Evolutionary conservation across 352 stramenopile species (phyloP), one percentile per base, ranked within the genome.

Genomic region (Phytophthora tentaculata): DNA sequence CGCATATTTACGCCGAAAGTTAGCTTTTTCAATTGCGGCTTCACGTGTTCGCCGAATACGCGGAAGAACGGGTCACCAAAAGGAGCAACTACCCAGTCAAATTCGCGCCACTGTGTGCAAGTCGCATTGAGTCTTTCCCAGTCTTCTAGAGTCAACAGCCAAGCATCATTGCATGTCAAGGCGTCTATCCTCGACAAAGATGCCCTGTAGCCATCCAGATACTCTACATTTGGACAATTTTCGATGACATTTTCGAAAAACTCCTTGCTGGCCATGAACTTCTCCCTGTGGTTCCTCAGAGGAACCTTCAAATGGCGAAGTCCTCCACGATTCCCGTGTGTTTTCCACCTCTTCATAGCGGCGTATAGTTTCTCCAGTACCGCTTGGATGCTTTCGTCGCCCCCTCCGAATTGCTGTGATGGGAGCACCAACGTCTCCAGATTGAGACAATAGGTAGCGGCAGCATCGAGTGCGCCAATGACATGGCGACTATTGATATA

Each of bases 61-160:
- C 71, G 67, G 54, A 84, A 81, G 56, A 72, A 79, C 6, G 66
- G 61, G 24, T 76, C 70, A 2, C 60, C 64, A 59, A 76, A 82
- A 0, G 71, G 71, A 28, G 62, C 68, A 12, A 74, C 59, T 6
- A 79, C 61, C 63, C 71, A 82, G 44, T 79, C 56, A 52, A 80
- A 82, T 62, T 76, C 54, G 0, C 52, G 69, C 44, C 77, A 37
- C 6, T 73, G 61, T 10, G 37, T 71, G 28, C 71, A 82, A 5
- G 35, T 50, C 7, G 53, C 37, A 20, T 77, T 77, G 22, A 80
- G 66, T 19, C 8, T 50, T 22, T 76, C 54, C 75, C 75, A 83
- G 20, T 70, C 24, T 14, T 55, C 19, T 3, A 75, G 41, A 13
- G 45, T 53, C 3, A 77, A 17, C 1, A 67, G 23, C 69, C 69